Conservation (phyloP, 495 filamentous ascomycete genomes). For the Neurospora tetraspora region DNA sequence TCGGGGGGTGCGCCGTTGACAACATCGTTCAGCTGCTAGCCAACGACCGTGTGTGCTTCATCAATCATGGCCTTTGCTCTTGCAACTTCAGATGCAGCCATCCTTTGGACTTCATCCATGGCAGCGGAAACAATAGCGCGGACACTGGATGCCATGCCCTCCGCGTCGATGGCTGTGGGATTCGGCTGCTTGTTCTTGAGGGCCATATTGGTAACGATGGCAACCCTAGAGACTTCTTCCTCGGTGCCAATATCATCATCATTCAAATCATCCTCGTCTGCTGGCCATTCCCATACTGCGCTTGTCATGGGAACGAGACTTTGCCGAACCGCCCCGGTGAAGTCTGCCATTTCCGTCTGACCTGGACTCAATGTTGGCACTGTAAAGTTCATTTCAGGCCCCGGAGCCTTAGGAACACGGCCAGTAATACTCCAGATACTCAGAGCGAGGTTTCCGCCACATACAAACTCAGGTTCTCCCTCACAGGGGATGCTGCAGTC, state of each 20-base stretch:
- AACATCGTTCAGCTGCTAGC: slow-evolving; percentile 8
- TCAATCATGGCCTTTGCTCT: slow-evolving; percentile 11
- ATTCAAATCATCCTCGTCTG: neutral
- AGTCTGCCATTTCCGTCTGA: slow-evolving; percentile 6
- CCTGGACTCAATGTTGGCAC: slow-evolving; percentile 10
- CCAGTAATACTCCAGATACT: slow-evolving; percentile 29
- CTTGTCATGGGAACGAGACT: slow-evolving; percentile 9
- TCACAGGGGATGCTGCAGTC: slow-evolving; percentile 31
- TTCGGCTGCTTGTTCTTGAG: neutral
- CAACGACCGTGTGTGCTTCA: slow-evolving; percentile 5
- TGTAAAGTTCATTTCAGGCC: slow-evolving; percentile 7
- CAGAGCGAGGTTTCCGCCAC: slow-evolving; percentile 31
- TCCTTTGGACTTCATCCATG: slow-evolving; percentile 7
- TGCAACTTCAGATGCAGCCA: slow-evolving; percentile 10
- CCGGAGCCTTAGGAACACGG: slow-evolving; percentile 8
- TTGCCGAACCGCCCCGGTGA: slow-evolving; percentile 11
- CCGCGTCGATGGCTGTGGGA: slow-evolving; percentile 2
- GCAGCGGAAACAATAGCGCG: slow-evolving; percentile 12
- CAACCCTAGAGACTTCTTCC: neutral
- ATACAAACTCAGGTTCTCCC: slow-evolving; percentile 28
- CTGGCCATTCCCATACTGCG: slow-evolving; percentile 11
- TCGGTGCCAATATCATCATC: neutral
- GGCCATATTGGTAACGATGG: neutral
- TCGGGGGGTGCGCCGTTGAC: slow-evolving; percentile 4
- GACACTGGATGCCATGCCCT: slow-evolving; percentile 8